Evolutionary conservation across 225 moss, liverwort and hornwort genomes (phyloP), one percentile per base, ranked within the genome.

Genomic region (Antitrichia curtipendula): DNA sequence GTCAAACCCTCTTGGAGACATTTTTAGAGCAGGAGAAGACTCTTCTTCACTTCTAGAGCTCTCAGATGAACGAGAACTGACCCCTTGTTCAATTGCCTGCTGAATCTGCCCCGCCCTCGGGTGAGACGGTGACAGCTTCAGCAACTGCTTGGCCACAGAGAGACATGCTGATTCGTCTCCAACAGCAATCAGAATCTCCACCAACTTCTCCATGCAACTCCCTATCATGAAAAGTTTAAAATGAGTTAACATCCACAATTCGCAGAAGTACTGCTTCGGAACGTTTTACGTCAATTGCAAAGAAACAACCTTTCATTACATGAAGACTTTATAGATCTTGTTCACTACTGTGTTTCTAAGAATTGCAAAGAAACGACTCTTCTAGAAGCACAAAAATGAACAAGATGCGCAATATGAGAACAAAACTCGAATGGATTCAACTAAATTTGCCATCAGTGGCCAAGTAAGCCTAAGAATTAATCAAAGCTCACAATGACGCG

Each of bases 181-280:
- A 78, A 96, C 80, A 81, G 98, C 98, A 85, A 98, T 98, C 84
- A 98, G 90, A 85, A 98, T 95, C 91, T 98, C 98, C 60, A 92
- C 90, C 87, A 98, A 94, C 87, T 98, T 97, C 92, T 98, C 98
- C 98, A 98, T 97, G 89, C 98, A 98, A 81, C 96, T 94, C 98
- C 96, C 96, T 96, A 94, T 31, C 82, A 75, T 75, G 56, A 74
- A 69, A 89, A 60, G 65, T 78, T 78, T 23, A 38, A 78, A 73
- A 89, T 50, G 38, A 31, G 64, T 84, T 43, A 77, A 81, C 41
- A 50, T 86, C 50, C 60, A 78, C 65, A 79, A 59, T 65, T 88
- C 49, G 81, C 86, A 81, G 69, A 88, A 84, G 32, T 86, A 64
- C 41, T 86, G 70, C 75, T 84, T 66, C 76, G 36, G 62, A 75